Base-by-base conservation (phyloP, 2,329 filamentous ascomycete genomes). In the Aspergillus novoparasiticus region DNA sequence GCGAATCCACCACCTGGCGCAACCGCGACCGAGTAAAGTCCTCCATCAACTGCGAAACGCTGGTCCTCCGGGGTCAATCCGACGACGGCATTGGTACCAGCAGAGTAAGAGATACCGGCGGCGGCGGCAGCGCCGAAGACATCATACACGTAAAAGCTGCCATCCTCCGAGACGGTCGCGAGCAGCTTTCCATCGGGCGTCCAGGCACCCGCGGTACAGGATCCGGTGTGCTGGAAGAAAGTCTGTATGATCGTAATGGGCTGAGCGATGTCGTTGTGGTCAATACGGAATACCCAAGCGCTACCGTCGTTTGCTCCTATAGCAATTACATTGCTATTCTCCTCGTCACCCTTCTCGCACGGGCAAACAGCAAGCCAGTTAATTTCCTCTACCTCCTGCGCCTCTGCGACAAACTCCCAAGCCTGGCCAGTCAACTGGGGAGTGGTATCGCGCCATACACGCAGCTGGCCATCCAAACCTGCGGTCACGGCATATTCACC, bases 221-320 rank as follows among this genome's bases (percentile, higher is more conserved):
- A 82, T 21, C 81, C 90, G 3, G 91, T 94, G 81, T 98, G 95
- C 30, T 96, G 85, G 83, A 97, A 97, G 82, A 95, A 97, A 30
- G 90, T 90, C 81, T 97, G 92, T 6, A 96, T 85, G 73, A 98
- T 95, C 71, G 90, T 89, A 59, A 98, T 84, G 9, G 91, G 84
- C 36, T 81, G 81, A 16, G 83, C 79, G 41, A 82, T 79, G 39
- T 92, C 88, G 59, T 83, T 83, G 34, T 86, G 81, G 76, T 94
- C 90, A 72, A 98, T 85, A n/a, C 89, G 89, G 81, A 97, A 97
- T 11, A 99, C 90, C 95, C 95, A 99, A 48, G 97, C 93, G 58
- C 90, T 94, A 60, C 95, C 95, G 75, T 99, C 94, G 41, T 86
- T 91, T 39, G 93, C 93, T 62, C 95, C 95, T 9, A 99, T 82